Percentiles rank a stretch among this genome's conserved stretches.
These are phyloP conservation scores for Hyparrhenia diplandra DNA, from an alignment of 176 grass and related monocot genomes.

Conservation along the genomic window DNA sequence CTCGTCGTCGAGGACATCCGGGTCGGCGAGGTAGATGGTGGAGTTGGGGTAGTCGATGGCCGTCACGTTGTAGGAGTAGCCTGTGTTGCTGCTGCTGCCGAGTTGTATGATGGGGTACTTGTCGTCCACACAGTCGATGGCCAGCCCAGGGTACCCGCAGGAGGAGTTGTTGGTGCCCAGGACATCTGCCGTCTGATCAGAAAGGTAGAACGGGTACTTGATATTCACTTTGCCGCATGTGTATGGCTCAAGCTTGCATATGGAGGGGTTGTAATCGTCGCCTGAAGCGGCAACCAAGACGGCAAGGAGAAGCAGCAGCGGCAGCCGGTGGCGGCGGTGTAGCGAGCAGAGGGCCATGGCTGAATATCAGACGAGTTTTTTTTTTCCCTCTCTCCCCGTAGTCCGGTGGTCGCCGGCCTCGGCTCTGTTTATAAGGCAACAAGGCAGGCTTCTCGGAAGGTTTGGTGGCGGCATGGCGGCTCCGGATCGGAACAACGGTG, in stretches of 20 bases:
- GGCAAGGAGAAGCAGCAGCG: background rate
- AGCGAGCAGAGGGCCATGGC: background rate
- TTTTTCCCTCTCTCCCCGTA: background rate
- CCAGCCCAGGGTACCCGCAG: too few relatives aligned
- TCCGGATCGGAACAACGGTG: background rate
- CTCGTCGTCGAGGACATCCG: too few relatives aligned
- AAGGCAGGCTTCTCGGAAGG: too few relatives aligned
- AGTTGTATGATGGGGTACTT: too few relatives aligned
- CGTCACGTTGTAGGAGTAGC: too few relatives aligned
- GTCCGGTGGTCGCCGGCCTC: background rate
- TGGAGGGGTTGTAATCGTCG: background rate
- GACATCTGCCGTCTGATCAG: background rate
- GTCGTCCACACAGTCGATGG: too few relatives aligned
- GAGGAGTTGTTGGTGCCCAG: too few relatives aligned
- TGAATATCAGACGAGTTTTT: background rate
- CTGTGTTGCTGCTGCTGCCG: too few relatives aligned
- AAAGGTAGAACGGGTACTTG: background rate
- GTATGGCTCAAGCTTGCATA: background rate
- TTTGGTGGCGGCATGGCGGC: too few relatives aligned
- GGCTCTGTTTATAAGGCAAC: background rate
- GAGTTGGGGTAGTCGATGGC: too few relatives aligned
- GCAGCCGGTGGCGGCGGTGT: background rate
- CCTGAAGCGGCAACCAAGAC: background rate
- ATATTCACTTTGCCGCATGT: background rate
- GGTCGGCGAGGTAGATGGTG: too few relatives aligned